Base-by-base conservation (phyloP, 257 asterid species). In the Plantago major region DNA sequence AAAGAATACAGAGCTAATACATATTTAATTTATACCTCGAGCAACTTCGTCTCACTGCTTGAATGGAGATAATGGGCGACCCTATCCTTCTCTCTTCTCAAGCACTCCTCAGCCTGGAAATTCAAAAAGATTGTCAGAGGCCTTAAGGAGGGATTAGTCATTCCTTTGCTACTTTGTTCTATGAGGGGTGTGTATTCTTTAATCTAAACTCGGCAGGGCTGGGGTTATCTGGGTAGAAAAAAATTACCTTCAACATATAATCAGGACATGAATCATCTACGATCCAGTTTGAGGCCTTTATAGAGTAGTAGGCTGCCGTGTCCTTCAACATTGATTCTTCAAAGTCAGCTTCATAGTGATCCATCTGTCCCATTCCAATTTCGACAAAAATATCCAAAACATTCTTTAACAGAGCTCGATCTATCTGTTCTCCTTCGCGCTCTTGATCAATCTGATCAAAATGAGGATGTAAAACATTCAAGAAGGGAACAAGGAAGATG, bases 241-340 rank as follows among this genome's bases (percentile, higher is more conserved):
- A 30, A 43, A n/a, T 59, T 70, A 85, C 99, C 75, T 93, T 87
- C 76, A 84, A 58, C 97, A 89, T 82, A 82, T 93, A 93, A 73
- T 89, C 99, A 18, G 99, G 99, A 74, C 99, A 93, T 7, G 99
- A 89, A 84, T 93, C 97, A 50, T 93, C 99, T 55, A 90, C 65
- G 63, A 93, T 93, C 99, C 99, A 93, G 72, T 72, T 93, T 49
- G 99, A 93, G 66, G 99, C 99, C 76, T 93, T 93, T 68, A 96
- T 80, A 65, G 99, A 93, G 75, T 93, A 90, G 83, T 93, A 90
- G 58, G 96, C 88, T 26, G 99, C 95, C 3, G 94, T 80, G 73
- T 82, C 97, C 71, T 73, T 78, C 68, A 93, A 74, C 97, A 90
- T 72, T 56, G 93, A 82, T 64, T 76, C 87, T 81, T 93, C 97